Evolutionary conservation across 2,329 filamentous ascomycete genomes (phyloP).

Genomic region (Clonostachys chloroleuca): DNA sequence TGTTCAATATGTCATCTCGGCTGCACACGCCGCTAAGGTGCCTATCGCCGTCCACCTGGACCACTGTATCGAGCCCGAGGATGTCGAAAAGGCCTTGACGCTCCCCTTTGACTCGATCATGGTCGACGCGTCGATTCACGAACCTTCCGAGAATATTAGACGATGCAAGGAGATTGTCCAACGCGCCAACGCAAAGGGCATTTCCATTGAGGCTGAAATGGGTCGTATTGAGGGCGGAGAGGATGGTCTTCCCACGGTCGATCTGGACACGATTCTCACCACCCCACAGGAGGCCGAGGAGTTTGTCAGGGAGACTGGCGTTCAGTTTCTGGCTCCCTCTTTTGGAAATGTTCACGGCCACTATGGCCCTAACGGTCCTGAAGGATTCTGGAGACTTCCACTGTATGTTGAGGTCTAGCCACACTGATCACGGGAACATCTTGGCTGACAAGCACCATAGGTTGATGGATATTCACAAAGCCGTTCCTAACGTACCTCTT

Average conservation of each 20-base stretch:
- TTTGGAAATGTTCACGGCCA: neutral
- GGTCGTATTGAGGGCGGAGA: slow-evolving; percentile 22
- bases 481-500: neutral
- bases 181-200: slow-evolving; percentile 54
- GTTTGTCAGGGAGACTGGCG: neutral
- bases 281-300: neutral
- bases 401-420: neutral
- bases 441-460: neutral
- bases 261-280: neutral
- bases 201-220: slow-evolving; percentile 61
- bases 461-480: neutral
- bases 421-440: neutral
- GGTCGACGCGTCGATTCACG: slow-evolving; percentile 63
- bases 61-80: slow-evolving; percentile 39
- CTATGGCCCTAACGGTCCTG: neutral
- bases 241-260: neutral
- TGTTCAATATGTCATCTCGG: slow-evolving; percentile 39
- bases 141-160: slow-evolving; percentile 56
- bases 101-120: slow-evolving; percentile 59
- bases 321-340: neutral
- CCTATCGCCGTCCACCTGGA: slow-evolving; percentile 53
- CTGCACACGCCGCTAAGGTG: slow-evolving; percentile 41
- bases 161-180: slow-evolving; percentile 51
- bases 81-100: slow-evolving; percentile 16
- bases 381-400: neutral